Conservation (phyloP, 176 grass and related monocot species). For the Elymus sibiricus region DNA sequence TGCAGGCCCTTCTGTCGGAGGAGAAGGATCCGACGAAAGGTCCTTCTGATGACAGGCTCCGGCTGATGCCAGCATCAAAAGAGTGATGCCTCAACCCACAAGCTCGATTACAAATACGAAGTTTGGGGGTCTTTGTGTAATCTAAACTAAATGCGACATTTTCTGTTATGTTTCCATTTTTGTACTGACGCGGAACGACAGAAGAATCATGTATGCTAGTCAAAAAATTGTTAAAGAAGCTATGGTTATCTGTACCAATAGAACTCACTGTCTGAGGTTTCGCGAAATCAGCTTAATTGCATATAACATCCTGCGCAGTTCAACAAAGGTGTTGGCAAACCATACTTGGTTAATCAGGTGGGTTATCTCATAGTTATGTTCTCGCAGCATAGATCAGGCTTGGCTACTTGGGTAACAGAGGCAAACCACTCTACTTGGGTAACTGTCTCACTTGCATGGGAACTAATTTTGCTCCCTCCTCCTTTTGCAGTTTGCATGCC, state of each 20-base stretch:
- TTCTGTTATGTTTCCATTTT: not conserved
- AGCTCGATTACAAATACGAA: slow-evolving; percentile 24
- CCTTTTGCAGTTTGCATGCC: slow-evolving; percentile 10
- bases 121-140: slow-evolving; percentile 29
- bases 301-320: not conserved
- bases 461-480: not conserved
- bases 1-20: slow-evolving; percentile 68
- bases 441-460: not conserved
- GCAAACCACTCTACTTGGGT: not conserved
- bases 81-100: slow-evolving; percentile 33
- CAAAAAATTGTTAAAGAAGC: slow-evolving; percentile 32
- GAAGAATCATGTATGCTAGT: slow-evolving; percentile 17
- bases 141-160: not conserved
- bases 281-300: not conserved
- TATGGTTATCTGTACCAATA: not conserved
- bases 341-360: not conserved
- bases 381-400: not conserved
- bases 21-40: slow-evolving; percentile 28
- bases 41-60: slow-evolving; percentile 37
- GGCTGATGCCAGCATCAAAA: slow-evolving; percentile 57
- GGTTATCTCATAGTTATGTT: not conserved
- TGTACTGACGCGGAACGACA: not conserved
- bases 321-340: not conserved
- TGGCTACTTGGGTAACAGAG: not conserved
- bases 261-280: not conserved